phyloP scores from a whole-genome alignment of 495 filamentous ascomycete species.

The Glarea lozoyensis region DNA sequence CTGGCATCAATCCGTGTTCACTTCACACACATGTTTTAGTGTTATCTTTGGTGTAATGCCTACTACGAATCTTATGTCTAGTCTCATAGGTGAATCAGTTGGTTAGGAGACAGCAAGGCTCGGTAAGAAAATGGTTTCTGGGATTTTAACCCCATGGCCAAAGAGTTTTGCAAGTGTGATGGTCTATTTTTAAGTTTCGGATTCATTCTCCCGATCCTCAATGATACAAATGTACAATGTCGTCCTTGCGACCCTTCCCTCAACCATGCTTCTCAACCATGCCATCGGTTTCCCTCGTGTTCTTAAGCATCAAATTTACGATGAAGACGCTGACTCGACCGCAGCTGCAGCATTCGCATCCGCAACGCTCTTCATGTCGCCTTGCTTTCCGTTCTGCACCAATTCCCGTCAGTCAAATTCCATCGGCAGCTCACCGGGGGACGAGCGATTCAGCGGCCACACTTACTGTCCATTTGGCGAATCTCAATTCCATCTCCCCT shows the following conservation, averaged over 20 bases:
- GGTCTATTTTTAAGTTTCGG: slow-evolving; percentile 9
- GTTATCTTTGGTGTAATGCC: no score
- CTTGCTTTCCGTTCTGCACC: slow-evolving; percentile 90
- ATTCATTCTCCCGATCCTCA: slow-evolving; percentile 1
- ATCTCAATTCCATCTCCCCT: slow-evolving; percentile 81
- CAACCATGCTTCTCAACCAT: not conserved
- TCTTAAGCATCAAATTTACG: slow-evolving; percentile 1
- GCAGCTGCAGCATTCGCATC: slow-evolving; percentile 60
- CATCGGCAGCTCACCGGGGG: no score
- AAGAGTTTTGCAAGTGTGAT: not conserved
- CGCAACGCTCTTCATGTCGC: slow-evolving; percentile 68
- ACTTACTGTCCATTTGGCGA: slow-evolving; percentile 95
- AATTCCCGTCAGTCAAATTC: slow-evolving; percentile 9
- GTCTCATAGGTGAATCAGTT: no score
- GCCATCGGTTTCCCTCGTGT: not conserved
- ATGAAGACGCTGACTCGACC: slow-evolving; percentile 29
- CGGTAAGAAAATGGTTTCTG: no score
- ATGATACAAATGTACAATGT: slow-evolving; percentile 24
- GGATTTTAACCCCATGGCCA: not conserved
- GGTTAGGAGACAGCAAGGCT: no score
- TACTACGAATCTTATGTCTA: no score
- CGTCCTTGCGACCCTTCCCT: not conserved
- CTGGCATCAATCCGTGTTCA: no score
- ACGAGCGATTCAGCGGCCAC: not conserved
- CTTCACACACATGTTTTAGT: no score